Evolutionary conservation across 108 stramenopile genomes (phyloP).

Genomic region (Nannochloropsis oceanica): DNA sequence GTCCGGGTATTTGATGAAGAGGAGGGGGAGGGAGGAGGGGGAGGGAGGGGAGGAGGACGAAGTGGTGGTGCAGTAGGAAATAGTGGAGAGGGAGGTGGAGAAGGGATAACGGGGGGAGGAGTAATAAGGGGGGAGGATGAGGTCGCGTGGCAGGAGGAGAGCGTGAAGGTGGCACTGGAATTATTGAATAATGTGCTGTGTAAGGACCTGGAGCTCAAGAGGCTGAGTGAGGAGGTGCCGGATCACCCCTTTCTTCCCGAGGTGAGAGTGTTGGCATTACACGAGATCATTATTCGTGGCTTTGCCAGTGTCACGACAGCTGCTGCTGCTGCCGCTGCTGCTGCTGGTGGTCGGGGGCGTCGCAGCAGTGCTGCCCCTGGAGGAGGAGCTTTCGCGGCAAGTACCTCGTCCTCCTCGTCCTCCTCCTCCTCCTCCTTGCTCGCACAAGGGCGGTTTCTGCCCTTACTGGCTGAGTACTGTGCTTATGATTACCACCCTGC

Average conservation of each 20-base stretch:
- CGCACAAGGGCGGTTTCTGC: background rate
- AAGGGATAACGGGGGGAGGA: background rate
- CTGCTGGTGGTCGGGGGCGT: background rate
- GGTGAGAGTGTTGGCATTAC: background rate
- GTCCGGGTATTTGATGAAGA: background rate
- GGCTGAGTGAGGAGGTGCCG: background rate
- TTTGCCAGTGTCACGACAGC: background rate
- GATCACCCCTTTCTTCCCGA: background rate
- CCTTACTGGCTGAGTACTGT: background rate
- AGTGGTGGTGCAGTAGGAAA: too few species aligned
- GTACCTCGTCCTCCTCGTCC: background rate
- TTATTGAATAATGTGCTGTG: background rate
- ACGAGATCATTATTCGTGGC: background rate
- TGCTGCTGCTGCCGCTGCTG: background rate
- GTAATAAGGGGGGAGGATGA: background rate
- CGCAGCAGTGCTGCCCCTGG: too few species aligned
- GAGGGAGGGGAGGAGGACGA: background rate
- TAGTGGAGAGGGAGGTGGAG: background rate
- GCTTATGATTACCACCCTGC: background rate
- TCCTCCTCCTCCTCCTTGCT: background rate
- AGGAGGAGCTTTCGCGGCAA: too few species aligned
- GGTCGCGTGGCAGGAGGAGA: background rate
- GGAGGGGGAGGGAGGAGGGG: background rate
- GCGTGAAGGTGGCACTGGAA: background rate
- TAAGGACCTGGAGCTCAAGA: background rate